Percentiles rank a stretch among this genome's conserved stretches.
phyloP scores from a whole-genome alignment of 805 yeast species.

The Metschnikowia noctiluminum region DNA sequence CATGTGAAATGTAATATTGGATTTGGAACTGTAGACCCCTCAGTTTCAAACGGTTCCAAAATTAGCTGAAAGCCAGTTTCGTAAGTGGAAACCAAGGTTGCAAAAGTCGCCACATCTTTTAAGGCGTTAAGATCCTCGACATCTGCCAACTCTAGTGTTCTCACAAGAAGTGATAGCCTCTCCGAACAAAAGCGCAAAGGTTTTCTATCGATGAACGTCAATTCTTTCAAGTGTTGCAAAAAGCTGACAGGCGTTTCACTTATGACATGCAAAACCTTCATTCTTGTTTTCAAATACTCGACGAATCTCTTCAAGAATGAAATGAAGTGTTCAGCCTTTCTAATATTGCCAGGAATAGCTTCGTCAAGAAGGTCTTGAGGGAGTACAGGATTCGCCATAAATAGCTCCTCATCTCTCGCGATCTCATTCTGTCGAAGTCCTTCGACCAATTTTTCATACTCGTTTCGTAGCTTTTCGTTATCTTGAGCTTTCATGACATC shows the following conservation, averaged over 20 bases:
- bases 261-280: conserved; percentile 95
- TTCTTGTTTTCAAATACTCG: conserved; percentile 91
- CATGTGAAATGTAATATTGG: conserved; percentile 93
- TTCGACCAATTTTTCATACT: conserved; percentile 85
- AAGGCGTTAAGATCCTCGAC: conserved; percentile 90
- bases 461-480: conserved; percentile 79
- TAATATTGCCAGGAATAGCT: conserved; percentile 95
- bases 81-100: conserved; percentile 91
- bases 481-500: conserved; percentile 81
- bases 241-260: conserved; percentile 97
- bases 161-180: conserved; percentile 78
- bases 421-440: conserved; percentile 84
- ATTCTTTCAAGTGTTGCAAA: conserved; percentile 85
- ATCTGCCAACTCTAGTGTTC: conserved; percentile 83
- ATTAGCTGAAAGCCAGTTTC: conserved; percentile 90
- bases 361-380: conserved; percentile 84
- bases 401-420: conserved; percentile 55
- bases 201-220: conserved; percentile 88
- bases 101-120: conserved; percentile 95
- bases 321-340: conserved; percentile 95
- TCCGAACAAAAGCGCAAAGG: conserved; percentile 93
- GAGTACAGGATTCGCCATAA: conserved; percentile 83
- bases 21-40: conserved; percentile 91
- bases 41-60: conserved; percentile 93
- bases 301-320: conserved; percentile 89